Percentiles rank a stretch among this genome's conserved stretches.
Evolutionary conservation across 2,329 filamentous ascomycete species (phyloP).

Genomic region (Endocalyx cinctus): DNA sequence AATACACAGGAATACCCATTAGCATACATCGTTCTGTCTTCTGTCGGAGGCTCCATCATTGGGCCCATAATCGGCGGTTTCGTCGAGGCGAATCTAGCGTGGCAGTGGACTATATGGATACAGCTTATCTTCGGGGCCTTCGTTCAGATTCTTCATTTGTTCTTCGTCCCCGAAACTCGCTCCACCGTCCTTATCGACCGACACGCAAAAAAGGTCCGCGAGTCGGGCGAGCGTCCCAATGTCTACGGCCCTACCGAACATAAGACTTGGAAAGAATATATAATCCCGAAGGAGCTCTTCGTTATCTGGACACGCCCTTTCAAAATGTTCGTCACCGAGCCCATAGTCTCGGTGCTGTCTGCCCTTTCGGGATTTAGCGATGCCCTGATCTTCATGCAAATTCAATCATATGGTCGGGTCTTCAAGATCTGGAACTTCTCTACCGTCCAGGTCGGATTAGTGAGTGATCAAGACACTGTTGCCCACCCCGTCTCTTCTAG

Average conservation of each 20-base stretch:
- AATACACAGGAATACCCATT: constrained; percentile 54
- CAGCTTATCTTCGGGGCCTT: constrained; percentile 50
- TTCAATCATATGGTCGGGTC: constrained; percentile 57
- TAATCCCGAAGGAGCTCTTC: constrained; percentile 35
- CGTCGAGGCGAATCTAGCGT: constrained; percentile 38
- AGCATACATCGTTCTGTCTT: constrained; percentile 52
- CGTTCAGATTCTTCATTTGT: constrained; percentile 48
- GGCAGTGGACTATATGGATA: constrained; percentile 58
- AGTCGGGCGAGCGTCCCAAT: constrained; percentile 38
- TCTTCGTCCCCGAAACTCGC: constrained; percentile 54
- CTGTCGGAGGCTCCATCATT: constrained; percentile 45
- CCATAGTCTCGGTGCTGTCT: constrained; percentile 56
- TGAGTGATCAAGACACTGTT: constrained; percentile 7
- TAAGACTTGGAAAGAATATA: constrained; percentile 18
- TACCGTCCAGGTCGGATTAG: constrained; percentile 24
- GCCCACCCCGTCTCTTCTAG: too few relatives aligned
- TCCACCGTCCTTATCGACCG: constrained; percentile 50
- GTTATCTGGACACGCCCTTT: constrained; percentile 58
- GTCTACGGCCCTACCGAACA: constrained; percentile 43
- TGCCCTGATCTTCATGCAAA: constrained; percentile 62
- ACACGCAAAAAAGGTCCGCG: constrained; percentile 50
- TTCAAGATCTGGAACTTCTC: constrained; percentile 56
- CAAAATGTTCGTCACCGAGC: constrained; percentile 57
- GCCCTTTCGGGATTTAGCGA: constrained; percentile 59
- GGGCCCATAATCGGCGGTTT: constrained; percentile 49